Evolutionary conservation across 345 rosid species (phyloP).

Genomic region (Moringa oleifera): DNA sequence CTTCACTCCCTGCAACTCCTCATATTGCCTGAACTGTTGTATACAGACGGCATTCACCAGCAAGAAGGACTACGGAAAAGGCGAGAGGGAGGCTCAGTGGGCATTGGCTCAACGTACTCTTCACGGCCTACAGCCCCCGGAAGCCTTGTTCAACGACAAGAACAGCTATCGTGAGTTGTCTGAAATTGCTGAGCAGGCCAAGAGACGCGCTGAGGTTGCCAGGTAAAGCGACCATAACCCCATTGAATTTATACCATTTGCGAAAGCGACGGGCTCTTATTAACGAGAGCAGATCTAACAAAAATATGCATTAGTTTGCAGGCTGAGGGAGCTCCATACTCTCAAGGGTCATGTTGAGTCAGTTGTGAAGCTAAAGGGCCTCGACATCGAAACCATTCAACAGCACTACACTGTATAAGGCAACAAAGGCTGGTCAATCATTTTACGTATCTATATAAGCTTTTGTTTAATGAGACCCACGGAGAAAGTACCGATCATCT

Average conservation of each 20-base stretch:
- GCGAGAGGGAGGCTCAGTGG: conserved; percentile 89
- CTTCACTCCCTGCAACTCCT: background rate
- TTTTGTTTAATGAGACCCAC: too few species aligned
- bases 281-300: too few species aligned
- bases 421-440: conserved; percentile 18
- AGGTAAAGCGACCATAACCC: too few species aligned
- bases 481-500: too few species aligned
- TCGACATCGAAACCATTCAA: conserved; percentile 67
- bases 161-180: conserved; percentile 61
- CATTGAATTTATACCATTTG: too few species aligned
- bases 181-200: conserved; percentile 94
- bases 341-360: conserved; percentile 73
- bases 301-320: too few species aligned
- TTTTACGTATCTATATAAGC: too few species aligned
- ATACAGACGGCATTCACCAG: conserved; percentile 80
- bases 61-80: conserved; percentile 76
- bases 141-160: conserved; percentile 44
- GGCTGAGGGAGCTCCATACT: conserved; percentile 69
- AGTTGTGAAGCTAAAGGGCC: conserved; percentile 63
- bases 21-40: background rate
- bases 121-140: conserved; percentile 61
- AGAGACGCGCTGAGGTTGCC: conserved; percentile 86
- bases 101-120: conserved; percentile 80
- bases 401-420: conserved; percentile 62
- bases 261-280: background rate